These are phyloP conservation scores for Apostasia shenzhenica DNA, from an alignment of 106 monocot genomes.

Conservation along the genomic window DNA sequence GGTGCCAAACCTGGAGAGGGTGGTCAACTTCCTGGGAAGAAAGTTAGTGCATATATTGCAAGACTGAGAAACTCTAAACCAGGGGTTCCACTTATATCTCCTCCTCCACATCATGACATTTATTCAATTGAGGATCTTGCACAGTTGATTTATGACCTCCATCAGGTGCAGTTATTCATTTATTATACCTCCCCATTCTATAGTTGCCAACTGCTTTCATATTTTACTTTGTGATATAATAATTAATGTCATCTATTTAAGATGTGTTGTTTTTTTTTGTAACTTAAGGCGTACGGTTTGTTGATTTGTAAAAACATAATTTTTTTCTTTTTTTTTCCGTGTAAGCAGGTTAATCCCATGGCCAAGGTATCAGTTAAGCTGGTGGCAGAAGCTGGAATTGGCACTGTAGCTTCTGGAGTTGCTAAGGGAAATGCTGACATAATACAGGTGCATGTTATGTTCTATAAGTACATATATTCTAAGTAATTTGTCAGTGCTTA, in stretches of 20 bases:
- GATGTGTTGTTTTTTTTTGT: not conserved
- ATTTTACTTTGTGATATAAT: no score
- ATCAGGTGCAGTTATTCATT: constrained; percentile 52
- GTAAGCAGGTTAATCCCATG: constrained; percentile 76
- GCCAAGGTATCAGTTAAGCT: constrained; percentile 99
- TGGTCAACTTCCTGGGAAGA: constrained; percentile 96
- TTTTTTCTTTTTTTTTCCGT: not conserved
- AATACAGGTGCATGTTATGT: constrained; percentile 52
- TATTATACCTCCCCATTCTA: not conserved
- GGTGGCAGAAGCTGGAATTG: constrained; percentile 97
- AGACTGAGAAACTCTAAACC: constrained; percentile 94
- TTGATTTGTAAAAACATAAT: not conserved
- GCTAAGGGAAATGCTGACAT: constrained; percentile 98
- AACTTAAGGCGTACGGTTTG: not conserved
- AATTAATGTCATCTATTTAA: not conserved
- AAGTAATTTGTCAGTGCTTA: no score
- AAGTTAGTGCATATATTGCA: constrained; percentile 99
- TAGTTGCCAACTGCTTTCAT: not conserved
- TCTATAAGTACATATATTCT: not conserved
- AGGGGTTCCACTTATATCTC: constrained; percentile 97
- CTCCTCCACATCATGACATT: constrained; percentile 99
- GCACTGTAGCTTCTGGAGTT: constrained; percentile 98
- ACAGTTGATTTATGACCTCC: constrained; percentile 94
- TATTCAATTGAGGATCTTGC: constrained; percentile 99
- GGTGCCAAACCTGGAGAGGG: constrained; percentile 99